Evolutionary conservation across 768 basidiomycete genomes (phyloP).

Genomic region (Hemileccinum impolitum): DNA sequence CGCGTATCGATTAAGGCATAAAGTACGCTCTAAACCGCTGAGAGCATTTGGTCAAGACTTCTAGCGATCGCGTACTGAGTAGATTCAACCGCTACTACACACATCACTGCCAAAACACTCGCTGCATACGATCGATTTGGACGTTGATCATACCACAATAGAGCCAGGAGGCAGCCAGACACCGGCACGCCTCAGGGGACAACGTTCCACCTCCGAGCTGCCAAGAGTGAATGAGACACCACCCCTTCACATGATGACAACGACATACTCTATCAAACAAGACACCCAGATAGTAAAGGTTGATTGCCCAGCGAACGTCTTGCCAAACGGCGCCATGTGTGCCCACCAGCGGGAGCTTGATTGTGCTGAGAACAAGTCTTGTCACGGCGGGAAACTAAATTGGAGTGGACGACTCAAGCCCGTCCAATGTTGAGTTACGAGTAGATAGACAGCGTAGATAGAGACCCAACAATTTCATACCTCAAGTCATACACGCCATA

Average conservation of each 20-base stretch:
- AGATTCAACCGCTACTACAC: too few relatives aligned
- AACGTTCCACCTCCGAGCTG: constrained; percentile 13
- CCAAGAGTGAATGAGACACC: background rate
- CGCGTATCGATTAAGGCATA: constrained; percentile 38
- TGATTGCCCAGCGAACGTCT: constrained; percentile 32
- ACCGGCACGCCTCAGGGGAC: constrained; percentile 7
- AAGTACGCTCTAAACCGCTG: constrained; percentile 37
- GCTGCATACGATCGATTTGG: constrained; percentile 21
- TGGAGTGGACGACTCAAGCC: background rate
- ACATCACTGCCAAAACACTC: constrained; percentile 6
- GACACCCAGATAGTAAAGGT: constrained; percentile 32
- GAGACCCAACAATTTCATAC: constrained; percentile 14
- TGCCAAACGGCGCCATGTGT: constrained; percentile 33
- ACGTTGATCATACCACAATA: constrained; percentile 22
- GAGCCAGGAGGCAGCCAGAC: constrained; percentile 30
- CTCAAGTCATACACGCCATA: constrained; percentile 22
- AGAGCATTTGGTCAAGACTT: constrained; percentile 25
- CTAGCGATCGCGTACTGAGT: constrained; percentile 18
- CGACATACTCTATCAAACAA: constrained; percentile 27
- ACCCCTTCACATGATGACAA: background rate
- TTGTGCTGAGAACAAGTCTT: constrained; percentile 17
- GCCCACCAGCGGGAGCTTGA: constrained; percentile 18
- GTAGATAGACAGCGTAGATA: background rate
- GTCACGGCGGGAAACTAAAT: constrained; percentile 1
- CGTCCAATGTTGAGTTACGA: constrained; percentile 3